Evolutionary conservation across 23 red algal genomes (phyloP).

Genomic region (Gracilaria domingensis): DNA sequence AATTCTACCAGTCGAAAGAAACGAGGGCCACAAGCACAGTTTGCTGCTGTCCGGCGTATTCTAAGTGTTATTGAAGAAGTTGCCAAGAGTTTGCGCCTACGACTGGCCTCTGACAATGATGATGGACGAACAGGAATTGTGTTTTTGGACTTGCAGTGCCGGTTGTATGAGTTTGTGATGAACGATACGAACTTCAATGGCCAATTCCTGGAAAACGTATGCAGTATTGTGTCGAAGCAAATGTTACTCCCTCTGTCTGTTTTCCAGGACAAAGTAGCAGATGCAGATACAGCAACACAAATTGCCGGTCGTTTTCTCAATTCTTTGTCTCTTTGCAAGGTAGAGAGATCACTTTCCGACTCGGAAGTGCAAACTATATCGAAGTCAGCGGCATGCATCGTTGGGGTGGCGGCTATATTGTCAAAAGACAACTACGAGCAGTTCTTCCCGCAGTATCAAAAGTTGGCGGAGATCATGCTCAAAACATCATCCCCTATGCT

Average conservation of each 20-base stretch:
- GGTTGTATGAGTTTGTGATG: constrained; percentile 57
- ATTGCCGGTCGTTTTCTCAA: constrained; percentile 44
- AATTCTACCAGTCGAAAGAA: constrained; percentile 20
- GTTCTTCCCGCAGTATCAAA: constrained; percentile 20
- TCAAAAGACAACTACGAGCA: constrained; percentile 8
- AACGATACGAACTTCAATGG: not conserved
- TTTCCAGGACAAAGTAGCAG: constrained; percentile 33
- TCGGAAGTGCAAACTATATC: constrained; percentile 37
- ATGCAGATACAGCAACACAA: constrained; percentile 26
- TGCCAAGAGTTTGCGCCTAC: constrained; percentile 21
- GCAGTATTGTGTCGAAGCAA: constrained; percentile 49
- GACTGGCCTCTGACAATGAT: not conserved
- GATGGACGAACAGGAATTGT: constrained; percentile 17
- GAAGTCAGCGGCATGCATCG: constrained; percentile 21
- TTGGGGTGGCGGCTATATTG: not conserved
- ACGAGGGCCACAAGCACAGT: not conserved
- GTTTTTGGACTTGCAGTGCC: constrained; percentile 55
- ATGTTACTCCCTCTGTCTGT: constrained; percentile 26
- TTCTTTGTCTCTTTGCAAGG: not conserved
- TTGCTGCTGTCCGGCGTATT: not conserved
- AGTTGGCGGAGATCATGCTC: constrained; percentile 33
- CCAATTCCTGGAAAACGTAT: constrained; percentile 32
- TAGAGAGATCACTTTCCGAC: not conserved
- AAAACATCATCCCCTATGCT: not conserved
- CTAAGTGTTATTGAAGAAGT: constrained; percentile 32